A percentile compares a stretch with the other conserved stretches of the same genome.
Conservation (phyloP, 2,329 filamentous ascomycete species). For the Sclerotinia minor region DNA sequence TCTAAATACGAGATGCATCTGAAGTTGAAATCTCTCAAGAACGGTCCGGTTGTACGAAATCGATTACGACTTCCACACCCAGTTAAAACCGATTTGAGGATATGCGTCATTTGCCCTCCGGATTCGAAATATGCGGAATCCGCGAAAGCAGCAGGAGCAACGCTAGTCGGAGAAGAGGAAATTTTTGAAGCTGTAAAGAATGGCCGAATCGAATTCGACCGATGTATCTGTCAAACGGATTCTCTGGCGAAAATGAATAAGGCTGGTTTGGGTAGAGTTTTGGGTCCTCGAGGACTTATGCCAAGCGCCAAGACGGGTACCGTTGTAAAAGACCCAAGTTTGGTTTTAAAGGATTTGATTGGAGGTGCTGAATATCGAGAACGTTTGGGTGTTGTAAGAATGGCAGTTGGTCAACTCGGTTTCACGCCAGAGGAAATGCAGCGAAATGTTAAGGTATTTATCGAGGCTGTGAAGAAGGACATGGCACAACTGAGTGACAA, state of each 20-base stretch:
- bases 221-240: constrained; percentile 80
- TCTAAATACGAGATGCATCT: constrained; percentile 89
- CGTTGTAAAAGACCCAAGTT: constrained; percentile 75
- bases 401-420: constrained; percentile 87
- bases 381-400: constrained; percentile 75
- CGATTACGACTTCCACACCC: constrained; percentile 85
- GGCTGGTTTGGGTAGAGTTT: constrained; percentile 73
- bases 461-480: constrained; percentile 77
- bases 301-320: constrained; percentile 85
- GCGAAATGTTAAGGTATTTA: constrained; percentile 77
- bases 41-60: constrained; percentile 83
- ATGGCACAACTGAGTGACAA: constrained; percentile 64
- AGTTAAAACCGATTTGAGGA: constrained; percentile 82
- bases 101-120: constrained; percentile 89
- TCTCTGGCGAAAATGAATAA: constrained; percentile 78
- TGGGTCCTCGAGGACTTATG: constrained; percentile 92
- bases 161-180: constrained; percentile 79
- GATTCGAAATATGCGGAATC: constrained; percentile 71
- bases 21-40: constrained; percentile 79
- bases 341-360: constrained; percentile 76
- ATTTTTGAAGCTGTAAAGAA: constrained; percentile 74
- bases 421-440: constrained; percentile 86
- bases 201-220: constrained; percentile 82
- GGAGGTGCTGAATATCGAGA: constrained; percentile 88
- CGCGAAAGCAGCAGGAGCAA: constrained; percentile 75